These are phyloP conservation scores for Paxillus rubicundulus DNA, from an alignment of 768 basidiomycete species.

Conservation along the genomic window DNA sequence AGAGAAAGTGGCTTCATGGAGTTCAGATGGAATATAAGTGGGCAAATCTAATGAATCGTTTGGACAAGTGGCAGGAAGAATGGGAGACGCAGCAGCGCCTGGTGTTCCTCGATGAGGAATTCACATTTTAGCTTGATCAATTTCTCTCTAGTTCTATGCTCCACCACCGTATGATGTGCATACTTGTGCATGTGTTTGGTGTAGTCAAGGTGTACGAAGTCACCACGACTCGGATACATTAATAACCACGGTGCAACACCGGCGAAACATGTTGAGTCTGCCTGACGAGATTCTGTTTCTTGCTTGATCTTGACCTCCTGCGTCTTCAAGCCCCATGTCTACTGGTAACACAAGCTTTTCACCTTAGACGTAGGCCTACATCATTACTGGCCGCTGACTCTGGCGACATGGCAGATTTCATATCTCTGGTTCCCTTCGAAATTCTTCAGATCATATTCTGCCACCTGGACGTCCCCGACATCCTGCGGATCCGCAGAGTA, in stretches of 20 bases:
- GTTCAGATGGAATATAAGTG: slow-evolving; percentile 49
- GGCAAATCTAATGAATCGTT: slow-evolving; percentile 44
- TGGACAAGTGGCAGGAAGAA: slow-evolving; percentile 47
- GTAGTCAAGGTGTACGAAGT: too few relatives aligned
- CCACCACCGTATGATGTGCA: too few relatives aligned
- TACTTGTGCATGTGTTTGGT: too few relatives aligned
- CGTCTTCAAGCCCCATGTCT: too few relatives aligned
- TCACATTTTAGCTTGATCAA: background rate
- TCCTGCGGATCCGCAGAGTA: slow-evolving; percentile 17
- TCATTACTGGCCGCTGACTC: too few relatives aligned
- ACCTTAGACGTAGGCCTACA: background rate
- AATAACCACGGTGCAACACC: too few relatives aligned
- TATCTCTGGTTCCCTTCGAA: slow-evolving; percentile 8
- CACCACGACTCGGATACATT: too few relatives aligned
- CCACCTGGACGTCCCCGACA: slow-evolving; percentile 17
- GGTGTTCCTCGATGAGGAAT: background rate
- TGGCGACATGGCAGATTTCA: background rate
- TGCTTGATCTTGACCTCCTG: too few relatives aligned
- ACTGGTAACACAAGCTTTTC: background rate
- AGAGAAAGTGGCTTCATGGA: slow-evolving; percentile 44
- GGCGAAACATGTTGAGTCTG: too few relatives aligned
- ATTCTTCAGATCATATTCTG: slow-evolving; percentile 7
- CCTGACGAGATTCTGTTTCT: too few relatives aligned
- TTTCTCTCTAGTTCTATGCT: too few relatives aligned
- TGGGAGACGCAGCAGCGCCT: slow-evolving; percentile 39